Base-by-base conservation (phyloP, 208 protist species). In the Crithidia expoeki region DNA sequence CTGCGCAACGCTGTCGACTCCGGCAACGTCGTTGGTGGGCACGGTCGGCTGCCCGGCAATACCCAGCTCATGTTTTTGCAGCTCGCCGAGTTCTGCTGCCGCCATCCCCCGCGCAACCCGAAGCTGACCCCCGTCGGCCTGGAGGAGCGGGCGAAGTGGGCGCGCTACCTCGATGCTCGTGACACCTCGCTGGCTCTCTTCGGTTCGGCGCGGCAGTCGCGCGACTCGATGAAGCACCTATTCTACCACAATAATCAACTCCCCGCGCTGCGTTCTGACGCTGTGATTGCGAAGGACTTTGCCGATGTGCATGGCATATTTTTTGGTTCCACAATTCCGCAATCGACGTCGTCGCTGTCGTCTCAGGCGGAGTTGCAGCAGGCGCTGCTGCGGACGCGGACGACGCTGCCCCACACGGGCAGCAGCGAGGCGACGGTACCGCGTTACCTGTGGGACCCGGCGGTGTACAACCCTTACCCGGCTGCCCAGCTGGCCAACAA, bases 171-270 rank as follows among this genome's bases (percentile, higher is more conserved):
- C 21, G 88, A 96, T 49, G 89, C 92, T 14, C 89, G 92, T 47
- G 92, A 96, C 68, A 85, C 87, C 19, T 85, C 92, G n/a, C 83
- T 96, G 14, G 78, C 84, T 28, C 81, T 96, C 30, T 96, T 95
- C 68, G 92, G 92, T 40, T 93, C 86, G 16, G 80, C 84, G 3
- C 85, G 84, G 69, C 89, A 89, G 52, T 90, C 89, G 10, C 84
- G 92, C 23, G 92, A 96, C 64, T 64, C 83, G 23, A 96, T 96
- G 92, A 86, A 86, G 62, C 74, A 96, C 62, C 78, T 96, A 17
- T 96, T 89, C 65, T 91, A 94, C 79, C 85, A 96, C 67, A 61
- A 93, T 63, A 85, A 89, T 55, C 68, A 77, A 23, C 80, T 94
- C 51, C 87, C 81, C 11, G 82, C 71, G 60, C 71, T 96, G 69